phyloP scores from a whole-genome alignment of 345 rosid genomes.

The Turritis glabra region DNA sequence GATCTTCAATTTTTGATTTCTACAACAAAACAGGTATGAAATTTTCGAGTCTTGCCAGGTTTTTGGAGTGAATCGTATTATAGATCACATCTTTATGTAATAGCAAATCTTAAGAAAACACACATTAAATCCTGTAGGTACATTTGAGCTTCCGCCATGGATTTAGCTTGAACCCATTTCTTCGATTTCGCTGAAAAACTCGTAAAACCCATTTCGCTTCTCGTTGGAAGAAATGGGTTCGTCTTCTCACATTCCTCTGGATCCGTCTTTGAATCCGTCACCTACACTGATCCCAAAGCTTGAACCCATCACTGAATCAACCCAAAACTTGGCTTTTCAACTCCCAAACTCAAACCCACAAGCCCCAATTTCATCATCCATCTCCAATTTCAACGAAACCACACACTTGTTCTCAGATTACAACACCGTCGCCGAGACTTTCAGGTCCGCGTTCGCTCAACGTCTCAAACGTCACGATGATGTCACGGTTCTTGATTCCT shows the following conservation, averaged over 20 bases:
- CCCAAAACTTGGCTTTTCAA: not conserved
- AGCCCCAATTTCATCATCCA: not conserved
- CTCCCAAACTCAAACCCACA: constrained; percentile 39
- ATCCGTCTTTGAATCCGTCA: not conserved
- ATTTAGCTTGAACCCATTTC: not conserved
- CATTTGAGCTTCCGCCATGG: not conserved
- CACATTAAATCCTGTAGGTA: not conserved
- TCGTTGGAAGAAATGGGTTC: not conserved
- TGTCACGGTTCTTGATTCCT: constrained; percentile 43
- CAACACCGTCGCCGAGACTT: constrained; percentile 53
- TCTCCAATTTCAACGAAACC: not conserved
- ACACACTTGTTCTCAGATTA: constrained; percentile 51
- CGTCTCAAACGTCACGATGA: constrained; percentile 45
- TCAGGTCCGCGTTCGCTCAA: constrained; percentile 59
- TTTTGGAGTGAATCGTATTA: not conserved
- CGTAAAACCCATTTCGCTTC: not conserved
- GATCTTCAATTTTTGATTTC: too few relatives aligned
- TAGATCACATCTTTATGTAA: too few relatives aligned
- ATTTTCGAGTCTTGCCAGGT: too few relatives aligned
- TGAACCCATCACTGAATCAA: constrained; percentile 13
- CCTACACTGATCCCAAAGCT: not conserved
- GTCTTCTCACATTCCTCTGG: not conserved
- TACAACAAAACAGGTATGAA: too few relatives aligned
- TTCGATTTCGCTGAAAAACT: not conserved
- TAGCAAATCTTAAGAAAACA: too few relatives aligned